These are phyloP conservation scores for Aspergillus pseudoterreus DNA, from an alignment of 2,329 filamentous ascomycete species.

Conservation along the genomic window DNA sequence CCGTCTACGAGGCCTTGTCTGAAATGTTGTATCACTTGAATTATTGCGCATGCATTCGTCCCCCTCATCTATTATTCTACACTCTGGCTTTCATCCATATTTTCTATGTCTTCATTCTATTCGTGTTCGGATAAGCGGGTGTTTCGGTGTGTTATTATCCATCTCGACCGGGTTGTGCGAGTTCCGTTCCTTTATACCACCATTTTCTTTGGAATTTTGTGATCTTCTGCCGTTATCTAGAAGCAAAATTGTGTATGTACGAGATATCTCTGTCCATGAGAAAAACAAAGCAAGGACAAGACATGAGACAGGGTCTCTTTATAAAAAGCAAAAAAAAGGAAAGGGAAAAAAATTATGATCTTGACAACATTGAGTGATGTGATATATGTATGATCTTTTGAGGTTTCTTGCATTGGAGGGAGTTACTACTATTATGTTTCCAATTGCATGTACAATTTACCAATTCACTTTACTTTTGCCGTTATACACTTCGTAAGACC, in stretches of 20 bases:
- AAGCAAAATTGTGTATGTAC: slow-evolving; percentile 15
- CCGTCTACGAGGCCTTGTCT: neutral
- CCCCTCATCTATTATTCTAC: neutral
- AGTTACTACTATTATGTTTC: too few species aligned
- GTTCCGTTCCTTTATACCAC: slow-evolving; percentile 3
- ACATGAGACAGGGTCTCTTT: neutral
- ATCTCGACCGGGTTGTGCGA: slow-evolving; percentile 15
- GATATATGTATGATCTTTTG: neutral
- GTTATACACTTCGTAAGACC: too few species aligned
- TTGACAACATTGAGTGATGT: neutral
- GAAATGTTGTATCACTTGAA: neutral
- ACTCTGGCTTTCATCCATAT: neutral
- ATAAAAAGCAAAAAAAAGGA: neutral
- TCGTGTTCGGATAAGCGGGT: slow-evolving; percentile 16
- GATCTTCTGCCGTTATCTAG: slow-evolving; percentile 2
- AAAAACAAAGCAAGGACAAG: neutral
- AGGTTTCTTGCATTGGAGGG: neutral
- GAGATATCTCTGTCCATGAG: neutral
- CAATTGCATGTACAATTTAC: too few species aligned
- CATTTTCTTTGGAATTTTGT: neutral
- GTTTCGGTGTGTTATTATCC: slow-evolving; percentile 14
- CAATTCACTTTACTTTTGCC: too few species aligned
- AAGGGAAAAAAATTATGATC: neutral
- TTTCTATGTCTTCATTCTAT: slow-evolving; percentile 3
- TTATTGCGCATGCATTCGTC: neutral